A percentile compares a stretch with the other conserved stretches of the same genome.
Conservation (phyloP, 208 protist genomes). For the Wallacemonas sp. region DNA sequence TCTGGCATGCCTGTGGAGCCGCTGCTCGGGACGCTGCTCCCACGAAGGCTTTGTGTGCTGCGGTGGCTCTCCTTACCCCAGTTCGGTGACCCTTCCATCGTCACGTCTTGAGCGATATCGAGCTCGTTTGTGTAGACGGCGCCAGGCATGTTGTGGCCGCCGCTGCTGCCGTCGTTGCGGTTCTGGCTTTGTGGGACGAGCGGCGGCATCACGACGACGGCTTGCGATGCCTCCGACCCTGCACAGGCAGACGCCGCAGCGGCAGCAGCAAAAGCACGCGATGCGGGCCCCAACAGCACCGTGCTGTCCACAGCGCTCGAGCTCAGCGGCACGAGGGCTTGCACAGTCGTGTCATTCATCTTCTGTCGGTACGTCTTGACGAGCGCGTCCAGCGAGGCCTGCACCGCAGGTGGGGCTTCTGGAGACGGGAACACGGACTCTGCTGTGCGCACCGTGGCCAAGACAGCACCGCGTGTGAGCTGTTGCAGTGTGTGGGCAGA, state of each 20-base stretch:
- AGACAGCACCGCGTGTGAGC: slow-evolving; percentile 45
- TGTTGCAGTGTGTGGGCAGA: slow-evolving; percentile 38
- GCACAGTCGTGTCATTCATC: slow-evolving; percentile 20
- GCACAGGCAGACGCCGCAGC: no score
- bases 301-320: slow-evolving; percentile 17
- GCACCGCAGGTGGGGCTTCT: slow-evolving; percentile 23
- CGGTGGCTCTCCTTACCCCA: not conserved
- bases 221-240: no score
- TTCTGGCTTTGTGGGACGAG: not conserved
- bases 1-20: not conserved
- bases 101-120: not conserved
- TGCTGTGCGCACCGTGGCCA: slow-evolving; percentile 38
- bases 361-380: slow-evolving; percentile 26
- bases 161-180: no score
- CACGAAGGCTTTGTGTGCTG: slow-evolving; percentile 9
- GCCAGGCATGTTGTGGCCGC: no score
- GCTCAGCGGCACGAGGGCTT: slow-evolving; percentile 19
- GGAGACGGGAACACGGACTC: slow-evolving; percentile 34
- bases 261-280: no score
- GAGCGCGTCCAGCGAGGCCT: slow-evolving; percentile 44
- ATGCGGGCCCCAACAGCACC: not conserved
- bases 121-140: not conserved
- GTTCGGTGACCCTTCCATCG: not conserved
- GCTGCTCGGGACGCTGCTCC: slow-evolving; percentile 8
- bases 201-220: not conserved